Evolutionary conservation across 208 protist genomes (phyloP), one percentile per base, ranked within the genome.

Genomic region (Trypanosomatidae sp.): DNA sequence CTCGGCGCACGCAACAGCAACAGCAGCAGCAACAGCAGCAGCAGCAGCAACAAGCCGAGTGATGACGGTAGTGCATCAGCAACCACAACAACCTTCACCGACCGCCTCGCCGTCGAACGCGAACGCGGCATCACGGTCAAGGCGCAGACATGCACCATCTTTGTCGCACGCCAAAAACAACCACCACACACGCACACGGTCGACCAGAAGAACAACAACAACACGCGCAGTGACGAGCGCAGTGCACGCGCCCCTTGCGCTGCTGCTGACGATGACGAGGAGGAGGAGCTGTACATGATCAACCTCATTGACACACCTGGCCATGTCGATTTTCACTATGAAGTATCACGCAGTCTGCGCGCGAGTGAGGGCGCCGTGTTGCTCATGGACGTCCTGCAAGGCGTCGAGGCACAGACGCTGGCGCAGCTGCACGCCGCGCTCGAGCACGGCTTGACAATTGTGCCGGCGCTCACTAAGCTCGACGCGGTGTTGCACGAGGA

Each of bases 321-420:
- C 1, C 97, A 99, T 70, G 96, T 98, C 0, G 97, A 99, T 66
- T 99, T 99, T 35, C 97, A 97, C 68, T 97, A 98, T 58, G 80
- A 96, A 55, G 88, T 99, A 5, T 96, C 84, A 6, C 81, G 96
- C 40, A 96, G 90, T 27, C 66, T 99, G 10, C 68, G 71, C 30
- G 97, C 96, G 15, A 97, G 77, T 19, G 71, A 94, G 51, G 87
- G 79, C 3, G 91, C 71, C 3, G 33, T 92, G 38, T 61, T 98
- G 33, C 75, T 98, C 3, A 82, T 98, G 4, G 94, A 98, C 56
- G 88, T 80, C 0, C 60, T 65, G 3, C 92, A 96, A 61, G 86
- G 95, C 6, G 74, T 97, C 10, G 78, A 97, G 61, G 96, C 94
- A 33, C 94, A 98, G 63, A 98, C 96, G 2, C 87, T 98, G 62